phyloP scores from a whole-genome alignment of 164 flowering plant genomes.

The Vitis riparia region DNA sequence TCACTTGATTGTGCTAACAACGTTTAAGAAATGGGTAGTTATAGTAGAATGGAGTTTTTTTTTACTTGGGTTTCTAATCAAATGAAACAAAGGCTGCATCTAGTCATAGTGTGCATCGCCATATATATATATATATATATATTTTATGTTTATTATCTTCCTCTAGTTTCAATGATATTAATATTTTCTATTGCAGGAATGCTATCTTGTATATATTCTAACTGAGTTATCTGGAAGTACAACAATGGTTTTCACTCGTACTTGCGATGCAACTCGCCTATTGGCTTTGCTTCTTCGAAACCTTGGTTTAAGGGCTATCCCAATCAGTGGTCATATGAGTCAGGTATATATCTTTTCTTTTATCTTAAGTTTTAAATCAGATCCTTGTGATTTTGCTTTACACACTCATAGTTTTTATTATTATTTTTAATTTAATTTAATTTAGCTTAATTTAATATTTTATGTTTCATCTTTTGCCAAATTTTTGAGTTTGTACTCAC shows the following conservation, averaged over 20 bases:
- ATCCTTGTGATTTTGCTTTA: neutral
- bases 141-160: neutral
- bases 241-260: slow-evolving; percentile 91
- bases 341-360: slow-evolving; percentile 50
- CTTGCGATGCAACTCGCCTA: slow-evolving; percentile 75
- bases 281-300: slow-evolving; percentile 76
- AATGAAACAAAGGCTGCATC: neutral
- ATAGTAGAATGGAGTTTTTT: too few species aligned
- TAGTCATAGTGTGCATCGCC: too few species aligned
- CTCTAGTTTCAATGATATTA: neutral
- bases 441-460: too few species aligned
- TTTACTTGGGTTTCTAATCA: neutral
- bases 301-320: slow-evolving; percentile 81
- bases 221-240: slow-evolving; percentile 64
- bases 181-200: slow-evolving; percentile 47
- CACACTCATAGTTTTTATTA: neutral
- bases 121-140: neutral
- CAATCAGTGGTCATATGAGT: slow-evolving; percentile 88
- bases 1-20: too few species aligned
- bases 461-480: neutral
- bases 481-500: too few species aligned
- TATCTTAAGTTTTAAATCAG: neutral
- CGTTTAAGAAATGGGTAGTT: too few species aligned
- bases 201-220: slow-evolving; percentile 76
- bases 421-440: too few species aligned